Conservation (phyloP, 345 rosid genomes). For the Populus deltoides region DNA sequence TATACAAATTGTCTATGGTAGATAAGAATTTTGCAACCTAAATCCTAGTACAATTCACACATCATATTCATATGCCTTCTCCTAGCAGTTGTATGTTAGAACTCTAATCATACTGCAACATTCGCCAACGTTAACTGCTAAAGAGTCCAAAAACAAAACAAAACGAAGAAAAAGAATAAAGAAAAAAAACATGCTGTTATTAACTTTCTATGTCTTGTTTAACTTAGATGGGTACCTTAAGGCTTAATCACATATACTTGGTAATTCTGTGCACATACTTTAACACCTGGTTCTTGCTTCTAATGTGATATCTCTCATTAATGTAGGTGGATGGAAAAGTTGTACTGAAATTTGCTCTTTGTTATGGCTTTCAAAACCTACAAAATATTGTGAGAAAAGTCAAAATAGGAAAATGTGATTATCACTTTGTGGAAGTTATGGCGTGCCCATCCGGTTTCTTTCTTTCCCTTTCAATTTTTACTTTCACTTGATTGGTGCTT, state of each 20-base stretch:
- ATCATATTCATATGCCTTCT: too few relatives aligned
- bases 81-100: too few relatives aligned
- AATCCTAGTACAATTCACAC: too few relatives aligned
- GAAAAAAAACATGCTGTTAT: too few relatives aligned
- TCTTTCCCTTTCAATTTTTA: neutral
- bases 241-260: neutral
- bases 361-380: conserved; percentile 92
- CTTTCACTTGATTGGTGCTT: neutral
- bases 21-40: too few relatives aligned
- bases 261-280: neutral
- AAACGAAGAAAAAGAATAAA: too few relatives aligned
- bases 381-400: conserved; percentile 86
- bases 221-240: neutral
- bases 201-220: neutral
- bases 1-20: too few relatives aligned
- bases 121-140: too few relatives aligned
- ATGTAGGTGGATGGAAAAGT: conserved; percentile 72
- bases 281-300: neutral
- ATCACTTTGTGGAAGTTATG: conserved; percentile 95
- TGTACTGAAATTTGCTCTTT: conserved; percentile 70
- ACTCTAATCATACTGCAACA: too few relatives aligned
- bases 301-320: neutral
- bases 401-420: conserved; percentile 72
- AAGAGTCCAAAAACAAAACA: too few relatives aligned
- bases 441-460: conserved; percentile 89